Conservation (phyloP, 495 filamentous ascomycete genomes). For the Aspergillus haitiensis region DNA sequence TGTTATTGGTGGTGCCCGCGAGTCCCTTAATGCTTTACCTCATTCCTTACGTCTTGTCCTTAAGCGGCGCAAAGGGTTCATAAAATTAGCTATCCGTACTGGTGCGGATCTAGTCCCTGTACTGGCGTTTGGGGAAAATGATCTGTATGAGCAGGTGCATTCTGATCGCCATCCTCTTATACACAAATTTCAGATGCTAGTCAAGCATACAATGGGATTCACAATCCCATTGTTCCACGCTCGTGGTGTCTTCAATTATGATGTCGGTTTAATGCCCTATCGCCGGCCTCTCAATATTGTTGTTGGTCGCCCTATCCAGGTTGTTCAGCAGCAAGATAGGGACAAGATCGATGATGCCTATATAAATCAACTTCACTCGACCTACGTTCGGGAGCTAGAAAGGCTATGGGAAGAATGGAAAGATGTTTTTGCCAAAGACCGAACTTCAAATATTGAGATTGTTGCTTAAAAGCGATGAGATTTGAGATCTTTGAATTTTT, state of each 20-base stretch:
- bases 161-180: constrained; percentile 69
- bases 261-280: constrained; percentile 94
- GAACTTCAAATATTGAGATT: constrained; percentile 75
- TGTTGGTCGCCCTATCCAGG: constrained; percentile 75
- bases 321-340: constrained; percentile 54
- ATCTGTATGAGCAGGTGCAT: constrained; percentile 85
- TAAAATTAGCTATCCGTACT: constrained; percentile 87
- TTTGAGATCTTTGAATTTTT: too few species aligned
- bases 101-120: constrained; percentile 92
- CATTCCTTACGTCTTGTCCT: constrained; percentile 72
- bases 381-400: constrained; percentile 76
- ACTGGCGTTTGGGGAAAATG: constrained; percentile 90
- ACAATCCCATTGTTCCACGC: constrained; percentile 90
- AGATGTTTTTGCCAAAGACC: constrained; percentile 73
- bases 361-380: constrained; percentile 73
- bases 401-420: constrained; percentile 87
- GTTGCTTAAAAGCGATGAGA: constrained; percentile 54
- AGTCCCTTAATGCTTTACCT: constrained; percentile 85
- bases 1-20: constrained; percentile 87
- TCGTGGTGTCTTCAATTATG: constrained; percentile 93
- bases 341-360: constrained; percentile 66
- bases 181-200: constrained; percentile 71
- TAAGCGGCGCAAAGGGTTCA: constrained; percentile 82
- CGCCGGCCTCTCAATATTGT: constrained; percentile 83
- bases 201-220: constrained; percentile 86